Base-by-base conservation (phyloP, 345 rosid species). In the Firmiana major region DNA sequence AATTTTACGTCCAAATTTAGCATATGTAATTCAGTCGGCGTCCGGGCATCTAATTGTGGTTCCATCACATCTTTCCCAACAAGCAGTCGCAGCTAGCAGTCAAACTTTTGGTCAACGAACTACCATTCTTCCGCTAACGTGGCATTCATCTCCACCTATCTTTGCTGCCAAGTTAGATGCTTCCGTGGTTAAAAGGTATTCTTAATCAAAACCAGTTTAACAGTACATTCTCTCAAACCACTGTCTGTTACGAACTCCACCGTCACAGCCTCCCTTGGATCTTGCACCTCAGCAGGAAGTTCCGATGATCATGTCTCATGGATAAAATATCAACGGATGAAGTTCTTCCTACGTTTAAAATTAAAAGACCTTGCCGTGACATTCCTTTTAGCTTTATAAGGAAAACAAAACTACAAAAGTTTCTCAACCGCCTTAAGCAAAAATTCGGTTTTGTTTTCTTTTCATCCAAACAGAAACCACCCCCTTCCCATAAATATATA, bases 371-470 rank as follows among this genome's bases (percentile, higher is more conserved):
- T 38, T 49, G n/a, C 71, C 48, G 63, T 53, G 46, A 11, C 64
- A 3, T 19, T 76, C 4, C 8, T 65, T 13, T 66, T 21, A 53
- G n/a, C 38, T 64, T 31, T 15, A 34, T 13, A 49, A 13, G 5
- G 24, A 46, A 76, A 34, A 49, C 7, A 36, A n/a, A n/a, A n/a
- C n/a, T n/a, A n/a, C n/a, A 21, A 31, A 45, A 11, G 6, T 22
- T 55, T 55, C n/a, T 55, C 75, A 70, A 77, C 80, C 49, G 75
- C 80, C 69, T 43, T 28, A 31, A 31, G 16, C 34, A 53, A 64
- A 54, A 40, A 21, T 21, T 66, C 49, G 26, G 4, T 55, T 34
- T 77, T 45, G 5, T 22, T 48, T 67, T 58, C 68, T 34, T 59
- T 59, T 77, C 48, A 7, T 42, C 66, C 75, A 51, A 64, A 51